Evolutionary conservation across 2,329 filamentous ascomycete genomes (phyloP).

Genomic region (Paecilomyces niveus): DNA sequence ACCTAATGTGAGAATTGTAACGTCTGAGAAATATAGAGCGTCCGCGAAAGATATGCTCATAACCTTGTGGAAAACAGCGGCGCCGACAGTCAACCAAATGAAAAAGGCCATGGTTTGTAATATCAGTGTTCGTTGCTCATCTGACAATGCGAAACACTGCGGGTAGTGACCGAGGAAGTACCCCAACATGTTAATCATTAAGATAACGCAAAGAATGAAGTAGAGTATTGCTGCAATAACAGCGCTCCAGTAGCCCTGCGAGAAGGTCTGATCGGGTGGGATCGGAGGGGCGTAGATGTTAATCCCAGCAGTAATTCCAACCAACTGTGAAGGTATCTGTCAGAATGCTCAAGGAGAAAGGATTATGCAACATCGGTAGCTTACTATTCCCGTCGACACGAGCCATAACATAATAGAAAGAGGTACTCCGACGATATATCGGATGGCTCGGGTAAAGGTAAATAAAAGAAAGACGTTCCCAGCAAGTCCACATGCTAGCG

Average conservation of each 20-base stretch:
- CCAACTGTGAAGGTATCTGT: constrained; percentile 42
- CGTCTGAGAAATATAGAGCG: constrained; percentile 70
- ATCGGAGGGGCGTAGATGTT: constrained; percentile 52
- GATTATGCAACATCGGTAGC: constrained; percentile 11
- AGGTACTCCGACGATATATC: constrained; percentile 76
- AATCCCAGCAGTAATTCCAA: constrained; percentile 60
- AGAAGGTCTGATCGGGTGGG: constrained; percentile 50
- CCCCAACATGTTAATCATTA: constrained; percentile 73
- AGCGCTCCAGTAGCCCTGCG: constrained; percentile 82
- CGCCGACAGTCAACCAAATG: constrained; percentile 71
- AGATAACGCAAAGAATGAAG: constrained; percentile 67
- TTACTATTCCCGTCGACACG: constrained; percentile 51
- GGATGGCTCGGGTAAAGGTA: constrained; percentile 75
- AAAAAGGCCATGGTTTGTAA: constrained; percentile 83
- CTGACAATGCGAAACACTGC: constrained; percentile 70
- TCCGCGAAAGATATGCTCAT: constrained; percentile 73
- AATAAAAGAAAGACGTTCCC: constrained; percentile 77
- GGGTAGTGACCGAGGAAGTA: constrained; percentile 68
- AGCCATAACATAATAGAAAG: constrained; percentile 78
- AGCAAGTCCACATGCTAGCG: constrained; percentile 65
- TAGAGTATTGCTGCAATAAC: constrained; percentile 75
- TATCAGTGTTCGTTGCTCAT: constrained; percentile 79
- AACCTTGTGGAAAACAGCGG: constrained; percentile 63
- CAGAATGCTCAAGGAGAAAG: background rate
- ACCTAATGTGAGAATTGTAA: constrained; percentile 56